A percentile compares a stretch with the other conserved stretches of the same genome.
Conservation (phyloP, 768 basidiomycete genomes). For the Pisolithus sp. region DNA sequence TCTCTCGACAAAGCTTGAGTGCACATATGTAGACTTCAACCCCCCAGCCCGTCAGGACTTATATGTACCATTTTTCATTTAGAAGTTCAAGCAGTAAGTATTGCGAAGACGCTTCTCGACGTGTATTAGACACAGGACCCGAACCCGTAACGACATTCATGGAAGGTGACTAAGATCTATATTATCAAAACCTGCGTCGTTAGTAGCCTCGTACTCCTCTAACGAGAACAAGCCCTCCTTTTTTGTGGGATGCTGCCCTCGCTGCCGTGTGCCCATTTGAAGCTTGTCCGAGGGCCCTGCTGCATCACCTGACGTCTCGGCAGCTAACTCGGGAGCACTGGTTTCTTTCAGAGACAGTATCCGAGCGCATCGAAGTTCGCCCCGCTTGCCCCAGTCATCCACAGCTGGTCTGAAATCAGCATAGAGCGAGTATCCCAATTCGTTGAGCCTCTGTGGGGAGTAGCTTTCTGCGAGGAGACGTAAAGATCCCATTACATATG, state of each 20-base stretch:
- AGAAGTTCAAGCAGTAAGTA: too few species aligned
- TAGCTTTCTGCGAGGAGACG: constrained; percentile 62
- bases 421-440: constrained; percentile 72
- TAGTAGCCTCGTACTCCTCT: constrained; percentile 47
- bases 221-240: constrained; percentile 33
- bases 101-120: too few species aligned
- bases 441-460: constrained; percentile 50
- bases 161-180: constrained; percentile 28
- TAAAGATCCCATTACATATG: constrained; percentile 72
- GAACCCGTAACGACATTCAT: neutral
- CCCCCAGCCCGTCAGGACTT: too few species aligned
- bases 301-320: constrained; percentile 14
- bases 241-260: constrained; percentile 27
- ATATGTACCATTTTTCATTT: too few species aligned
- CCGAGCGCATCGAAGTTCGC: constrained; percentile 60
- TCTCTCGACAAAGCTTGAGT: too few species aligned
- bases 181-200: constrained; percentile 43
- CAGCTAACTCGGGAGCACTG: constrained; percentile 3
- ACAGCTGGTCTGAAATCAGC: constrained; percentile 80
- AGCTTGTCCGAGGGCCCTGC: neutral
- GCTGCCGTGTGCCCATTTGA: neutral
- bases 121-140: too few species aligned
- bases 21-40: too few species aligned
- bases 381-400: constrained; percentile 79
- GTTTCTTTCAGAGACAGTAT: constrained; percentile 57